These are phyloP conservation scores for Pseudogymnoascus sp. DNA, from an alignment of 2,329 filamentous ascomycete species.

Conservation along the genomic window DNA sequence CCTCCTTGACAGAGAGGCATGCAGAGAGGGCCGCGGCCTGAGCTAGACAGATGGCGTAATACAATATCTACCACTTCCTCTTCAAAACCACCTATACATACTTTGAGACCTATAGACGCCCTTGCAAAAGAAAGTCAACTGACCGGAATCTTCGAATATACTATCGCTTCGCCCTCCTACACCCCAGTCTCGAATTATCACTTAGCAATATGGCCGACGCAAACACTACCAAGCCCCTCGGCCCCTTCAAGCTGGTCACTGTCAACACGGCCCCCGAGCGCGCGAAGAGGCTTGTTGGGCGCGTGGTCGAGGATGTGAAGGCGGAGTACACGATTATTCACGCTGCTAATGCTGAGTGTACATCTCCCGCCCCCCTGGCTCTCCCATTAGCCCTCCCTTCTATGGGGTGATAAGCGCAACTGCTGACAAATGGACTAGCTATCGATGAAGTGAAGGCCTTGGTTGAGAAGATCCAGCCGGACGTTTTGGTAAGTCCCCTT, in stretches of 20 bases:
- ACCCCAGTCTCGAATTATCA: neutral
- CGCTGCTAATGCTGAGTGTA: slow-evolving; percentile 55
- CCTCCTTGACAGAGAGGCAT: neutral
- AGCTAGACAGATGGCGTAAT: slow-evolving; percentile 1
- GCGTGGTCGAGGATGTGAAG: slow-evolving; percentile 53
- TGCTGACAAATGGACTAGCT: slow-evolving; percentile 25
- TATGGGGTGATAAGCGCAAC: neutral
- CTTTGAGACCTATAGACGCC: neutral
- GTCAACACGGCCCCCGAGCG: slow-evolving; percentile 62
- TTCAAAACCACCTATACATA: neutral
- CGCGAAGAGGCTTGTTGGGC: slow-evolving; percentile 55
- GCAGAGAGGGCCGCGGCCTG: neutral
- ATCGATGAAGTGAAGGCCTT: slow-evolving; percentile 50
- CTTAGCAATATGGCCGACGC: slow-evolving; percentile 15
- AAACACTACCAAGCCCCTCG: slow-evolving; percentile 32
- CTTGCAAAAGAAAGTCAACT: neutral
- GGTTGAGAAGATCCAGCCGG: slow-evolving; percentile 45
- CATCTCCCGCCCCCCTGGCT: neutral
- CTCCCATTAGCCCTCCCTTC: neutral
- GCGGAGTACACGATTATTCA: slow-evolving; percentile 58
- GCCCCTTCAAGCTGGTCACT: slow-evolving; percentile 57
- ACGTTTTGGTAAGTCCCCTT: slow-evolving; percentile 45
- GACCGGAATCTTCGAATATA: neutral
- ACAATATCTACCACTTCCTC: neutral
- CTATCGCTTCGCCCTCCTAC: neutral